phyloP scores from a whole-genome alignment of 306 rosid species.

The Medicago lupulina region DNA sequence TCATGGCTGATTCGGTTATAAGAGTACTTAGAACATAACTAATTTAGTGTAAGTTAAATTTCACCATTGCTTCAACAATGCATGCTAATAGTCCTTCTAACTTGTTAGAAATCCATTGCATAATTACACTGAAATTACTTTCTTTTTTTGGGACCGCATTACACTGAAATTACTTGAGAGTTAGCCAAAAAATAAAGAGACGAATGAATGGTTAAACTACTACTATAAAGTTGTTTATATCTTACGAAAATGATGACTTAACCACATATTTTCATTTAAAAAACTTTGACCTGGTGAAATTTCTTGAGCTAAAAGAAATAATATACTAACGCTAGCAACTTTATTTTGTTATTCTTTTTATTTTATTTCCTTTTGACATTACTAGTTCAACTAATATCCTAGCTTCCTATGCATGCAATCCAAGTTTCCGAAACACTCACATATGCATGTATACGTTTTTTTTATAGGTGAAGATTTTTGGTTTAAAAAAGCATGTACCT shows the following conservation, averaged over 20 bases:
- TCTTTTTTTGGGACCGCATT: no score
- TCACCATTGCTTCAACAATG: neutral
- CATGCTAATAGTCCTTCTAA: slow-evolving; percentile 2
- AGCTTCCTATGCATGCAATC: neutral
- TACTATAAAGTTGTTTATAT: neutral
- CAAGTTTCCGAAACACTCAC: no score
- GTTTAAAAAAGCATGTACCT: no score
- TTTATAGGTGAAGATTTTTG: no score
- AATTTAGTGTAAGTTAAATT: slow-evolving; percentile 15
- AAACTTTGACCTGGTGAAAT: neutral
- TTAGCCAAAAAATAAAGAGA: neutral
- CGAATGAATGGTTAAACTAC: slow-evolving; percentile 12
- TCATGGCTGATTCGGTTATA: no score
- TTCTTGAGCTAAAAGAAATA: slow-evolving; percentile 1
- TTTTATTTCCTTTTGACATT: neutral
- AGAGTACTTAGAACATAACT: neutral
- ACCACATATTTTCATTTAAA: slow-evolving; percentile 23
- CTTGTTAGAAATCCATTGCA: slow-evolving; percentile 10
- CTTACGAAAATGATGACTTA: slow-evolving; percentile 1
- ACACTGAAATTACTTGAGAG: slow-evolving; percentile 8
- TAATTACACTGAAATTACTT: slow-evolving; percentile 4
- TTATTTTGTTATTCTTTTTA: neutral
- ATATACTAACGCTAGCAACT: neutral
- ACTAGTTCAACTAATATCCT: neutral
- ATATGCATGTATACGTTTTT: no score